These are phyloP conservation scores for Rhynchospora breviuscula DNA, from an alignment of 176 grass and related monocot genomes.

Conservation along the genomic window DNA sequence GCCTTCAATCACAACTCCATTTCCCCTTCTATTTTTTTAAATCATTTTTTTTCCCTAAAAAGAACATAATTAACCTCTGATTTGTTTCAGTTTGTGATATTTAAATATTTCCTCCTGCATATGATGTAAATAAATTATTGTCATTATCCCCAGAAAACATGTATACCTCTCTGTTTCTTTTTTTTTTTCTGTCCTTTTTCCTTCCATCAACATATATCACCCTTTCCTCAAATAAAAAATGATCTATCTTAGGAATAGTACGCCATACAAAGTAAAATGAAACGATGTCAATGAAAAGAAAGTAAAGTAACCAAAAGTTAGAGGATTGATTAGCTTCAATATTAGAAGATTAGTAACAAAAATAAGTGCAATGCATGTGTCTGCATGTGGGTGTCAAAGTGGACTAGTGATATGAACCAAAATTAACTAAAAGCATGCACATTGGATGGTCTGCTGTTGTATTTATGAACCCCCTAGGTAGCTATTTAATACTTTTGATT, in stretches of 20 bases:
- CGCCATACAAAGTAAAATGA: not conserved
- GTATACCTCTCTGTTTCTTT: too few relatives aligned
- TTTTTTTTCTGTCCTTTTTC: too few relatives aligned
- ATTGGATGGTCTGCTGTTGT: not conserved
- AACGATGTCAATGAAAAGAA: not conserved
- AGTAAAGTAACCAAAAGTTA: not conserved
- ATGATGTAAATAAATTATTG: too few relatives aligned
- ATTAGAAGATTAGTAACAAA: not conserved
- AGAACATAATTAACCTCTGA: too few relatives aligned
- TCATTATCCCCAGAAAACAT: too few relatives aligned
- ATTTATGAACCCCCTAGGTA: not conserved
- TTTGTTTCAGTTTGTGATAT: too few relatives aligned
- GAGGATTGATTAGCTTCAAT: not conserved
- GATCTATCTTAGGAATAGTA: not conserved
- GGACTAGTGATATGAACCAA: constrained; percentile 3
- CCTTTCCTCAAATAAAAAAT: too few relatives aligned
- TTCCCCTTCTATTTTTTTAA: too few relatives aligned
- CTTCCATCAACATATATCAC: too few relatives aligned
- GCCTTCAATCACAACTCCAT: too few relatives aligned
- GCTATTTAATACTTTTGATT: not conserved
- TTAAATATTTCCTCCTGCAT: too few relatives aligned
- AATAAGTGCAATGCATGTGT: constrained; percentile 9
- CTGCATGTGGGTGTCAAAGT: not conserved
- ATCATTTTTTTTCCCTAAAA: too few relatives aligned
- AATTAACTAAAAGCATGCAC: constrained; percentile 7